These are phyloP conservation scores for Eruca vesicaria DNA, from an alignment of 441 rosid genomes.

Conservation along the genomic window DNA sequence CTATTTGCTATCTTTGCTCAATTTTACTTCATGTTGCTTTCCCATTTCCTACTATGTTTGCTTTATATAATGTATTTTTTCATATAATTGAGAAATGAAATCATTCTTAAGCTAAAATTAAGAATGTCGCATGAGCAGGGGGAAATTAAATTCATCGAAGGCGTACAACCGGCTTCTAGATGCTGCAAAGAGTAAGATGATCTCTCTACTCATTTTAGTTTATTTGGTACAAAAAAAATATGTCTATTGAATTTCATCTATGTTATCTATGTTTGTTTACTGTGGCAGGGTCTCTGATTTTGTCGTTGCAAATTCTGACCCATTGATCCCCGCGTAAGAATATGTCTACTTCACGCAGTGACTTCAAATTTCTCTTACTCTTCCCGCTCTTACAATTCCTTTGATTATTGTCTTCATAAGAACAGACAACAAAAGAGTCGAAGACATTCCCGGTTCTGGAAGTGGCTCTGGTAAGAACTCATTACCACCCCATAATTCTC, in stretches of 20 bases:
- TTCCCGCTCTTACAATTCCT: constrained; percentile 5
- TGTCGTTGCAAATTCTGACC: constrained; percentile 66
- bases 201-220: not conserved
- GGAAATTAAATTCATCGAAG: constrained; percentile 58
- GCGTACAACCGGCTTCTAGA: constrained; percentile 65
- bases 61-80: not conserved
- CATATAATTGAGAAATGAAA: not conserved
- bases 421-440: constrained; percentile 60
- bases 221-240: not conserved
- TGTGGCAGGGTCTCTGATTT: constrained; percentile 71
- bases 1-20: constrained; percentile 9
- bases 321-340: constrained; percentile 72
- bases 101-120: not conserved
- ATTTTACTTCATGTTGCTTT: constrained; percentile 13
- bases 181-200: constrained; percentile 80
- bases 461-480: constrained; percentile 79
- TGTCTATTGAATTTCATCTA: not conserved
- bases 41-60: not conserved
- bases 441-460: constrained; percentile 66
- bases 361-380: not conserved
- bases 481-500: not conserved
- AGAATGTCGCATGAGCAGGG: constrained; percentile 48
- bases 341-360: not conserved
- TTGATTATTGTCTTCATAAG: constrained; percentile 1
- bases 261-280: not conserved